Percentiles rank a stretch among this genome's conserved stretches.
Evolutionary conservation across 805 yeast genomes (phyloP).

Genomic region (Wickerhamiella qilinensis): DNA sequence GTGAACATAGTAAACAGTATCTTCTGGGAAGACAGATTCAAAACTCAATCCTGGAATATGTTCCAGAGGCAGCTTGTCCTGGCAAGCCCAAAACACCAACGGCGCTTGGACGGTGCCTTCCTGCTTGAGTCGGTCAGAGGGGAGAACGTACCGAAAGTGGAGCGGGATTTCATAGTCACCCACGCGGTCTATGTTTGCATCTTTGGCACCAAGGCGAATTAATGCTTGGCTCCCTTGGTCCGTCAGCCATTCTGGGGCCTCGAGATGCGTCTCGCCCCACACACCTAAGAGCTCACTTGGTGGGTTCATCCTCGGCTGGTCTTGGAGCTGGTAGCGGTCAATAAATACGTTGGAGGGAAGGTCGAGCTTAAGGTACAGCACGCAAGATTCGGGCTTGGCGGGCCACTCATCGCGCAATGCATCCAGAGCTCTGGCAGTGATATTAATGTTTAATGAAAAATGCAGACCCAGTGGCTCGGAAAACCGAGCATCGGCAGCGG

Average conservation of each 20-base stretch:
- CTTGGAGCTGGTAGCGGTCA: constrained; percentile 38
- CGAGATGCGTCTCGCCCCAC: constrained; percentile 44
- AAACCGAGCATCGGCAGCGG: constrained; percentile 1
- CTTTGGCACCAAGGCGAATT: constrained; percentile 13
- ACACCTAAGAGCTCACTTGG: constrained; percentile 23
- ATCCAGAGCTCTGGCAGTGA: background rate
- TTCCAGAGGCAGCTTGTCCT: constrained; percentile 25
- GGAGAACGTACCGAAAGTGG: constrained; percentile 37
- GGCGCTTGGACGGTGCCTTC: constrained; percentile 24
- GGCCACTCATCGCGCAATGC: background rate
- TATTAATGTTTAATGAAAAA: constrained; percentile 7
- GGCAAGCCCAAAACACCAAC: constrained; percentile 35
- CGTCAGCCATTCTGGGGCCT: constrained; percentile 35
- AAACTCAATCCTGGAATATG: constrained; percentile 28
- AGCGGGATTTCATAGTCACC: constrained; percentile 22
- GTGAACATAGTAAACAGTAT: constrained; percentile 29
- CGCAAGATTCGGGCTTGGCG: constrained; percentile 20
- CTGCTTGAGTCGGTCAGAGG: constrained; percentile 17
- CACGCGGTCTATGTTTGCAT: constrained; percentile 12
- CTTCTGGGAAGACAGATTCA: constrained; percentile 31
- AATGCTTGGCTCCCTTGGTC: constrained; percentile 34
- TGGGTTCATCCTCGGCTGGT: constrained; percentile 13
- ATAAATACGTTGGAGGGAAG: constrained; percentile 33
- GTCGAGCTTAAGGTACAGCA: constrained; percentile 27
- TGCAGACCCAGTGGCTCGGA: constrained; percentile 15